Evolutionary conservation across 2,329 filamentous ascomycete species (phyloP).

Genomic region (Fusarium sp.): DNA sequence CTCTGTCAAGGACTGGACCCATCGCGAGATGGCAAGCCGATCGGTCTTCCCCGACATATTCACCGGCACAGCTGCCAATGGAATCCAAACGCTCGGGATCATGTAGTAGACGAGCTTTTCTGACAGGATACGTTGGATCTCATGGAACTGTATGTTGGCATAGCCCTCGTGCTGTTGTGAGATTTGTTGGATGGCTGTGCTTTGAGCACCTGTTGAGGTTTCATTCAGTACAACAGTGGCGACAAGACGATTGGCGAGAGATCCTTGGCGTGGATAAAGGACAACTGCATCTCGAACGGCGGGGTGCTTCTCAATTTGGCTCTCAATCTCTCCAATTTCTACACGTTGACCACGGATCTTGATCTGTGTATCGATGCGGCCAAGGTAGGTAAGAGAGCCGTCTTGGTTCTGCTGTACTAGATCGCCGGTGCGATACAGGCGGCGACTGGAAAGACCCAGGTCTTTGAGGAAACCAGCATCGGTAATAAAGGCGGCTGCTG

Average conservation of each 20-base stretch:
- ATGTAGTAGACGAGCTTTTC: neutral
- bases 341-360: conserved; percentile 7
- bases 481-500: conserved; percentile 1
- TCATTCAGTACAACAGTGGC: conserved; percentile 5
- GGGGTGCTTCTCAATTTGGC: conserved; percentile 5
- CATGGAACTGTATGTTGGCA: too few relatives aligned
- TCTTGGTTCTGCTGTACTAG: conserved; percentile 3
- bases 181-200: neutral
- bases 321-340: conserved; percentile 12
- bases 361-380: conserved; percentile 10
- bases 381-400: conserved; percentile 10
- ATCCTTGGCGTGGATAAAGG: neutral
- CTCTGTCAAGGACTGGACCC: conserved; percentile 1
- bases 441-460: neutral
- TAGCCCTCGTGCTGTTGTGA: too few relatives aligned
- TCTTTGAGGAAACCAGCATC: conserved; percentile 3
- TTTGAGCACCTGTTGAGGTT: conserved; percentile 1
- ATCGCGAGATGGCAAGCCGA: neutral
- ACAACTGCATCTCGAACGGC: conserved; percentile 7
- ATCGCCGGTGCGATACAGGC: conserved; percentile 10
- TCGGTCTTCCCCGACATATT: conserved; percentile 1
- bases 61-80: neutral
- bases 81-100: conserved; percentile 8
- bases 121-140: too few relatives aligned
- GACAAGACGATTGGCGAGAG: conserved; percentile 2